phyloP scores from a whole-genome alignment of 345 rosid species.

The Melaleuca alternifolia region DNA sequence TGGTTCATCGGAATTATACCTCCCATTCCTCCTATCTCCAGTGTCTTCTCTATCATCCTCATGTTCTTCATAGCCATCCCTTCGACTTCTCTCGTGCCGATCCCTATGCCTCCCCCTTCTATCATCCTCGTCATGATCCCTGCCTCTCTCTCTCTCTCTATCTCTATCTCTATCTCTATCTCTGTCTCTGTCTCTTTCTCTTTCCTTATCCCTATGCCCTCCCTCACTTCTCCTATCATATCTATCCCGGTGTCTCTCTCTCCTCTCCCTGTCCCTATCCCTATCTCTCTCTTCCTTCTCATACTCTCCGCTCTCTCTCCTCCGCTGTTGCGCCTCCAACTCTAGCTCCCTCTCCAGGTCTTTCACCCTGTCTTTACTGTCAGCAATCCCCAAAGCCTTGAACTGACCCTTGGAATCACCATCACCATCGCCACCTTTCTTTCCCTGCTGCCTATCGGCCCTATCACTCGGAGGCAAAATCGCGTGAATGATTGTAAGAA shows the following conservation, averaged over 20 bases:
- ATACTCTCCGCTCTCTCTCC: neutral
- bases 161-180: neutral
- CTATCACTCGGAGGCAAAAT: slow-evolving; percentile 58
- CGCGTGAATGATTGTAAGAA: slow-evolving; percentile 70
- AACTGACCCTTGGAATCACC: slow-evolving; percentile 31
- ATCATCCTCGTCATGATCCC: slow-evolving; percentile 13
- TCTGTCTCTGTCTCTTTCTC: neutral
- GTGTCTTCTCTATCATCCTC: slow-evolving; percentile 2
- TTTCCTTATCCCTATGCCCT: slow-evolving; percentile 1
- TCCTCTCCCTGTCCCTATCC: slow-evolving; percentile 9
- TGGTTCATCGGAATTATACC: slow-evolving; percentile 30
- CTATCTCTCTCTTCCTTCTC: neutral
- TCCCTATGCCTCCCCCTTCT: slow-evolving; percentile 17
- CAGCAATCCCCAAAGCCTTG: slow-evolving; percentile 58
- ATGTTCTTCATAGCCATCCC: slow-evolving; percentile 9
- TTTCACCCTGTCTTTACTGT: slow-evolving; percentile 58
- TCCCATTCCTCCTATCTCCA: slow-evolving; percentile 6
- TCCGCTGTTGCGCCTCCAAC: slow-evolving; percentile 31
- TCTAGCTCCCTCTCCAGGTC: slow-evolving; percentile 58
- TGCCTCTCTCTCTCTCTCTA: slow-evolving; percentile 16
- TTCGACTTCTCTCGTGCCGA: slow-evolving; percentile 15
- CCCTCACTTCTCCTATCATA: slow-evolving; percentile 1
- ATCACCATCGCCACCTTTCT: slow-evolving; percentile 15
- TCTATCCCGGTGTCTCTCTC: slow-evolving; percentile 6
- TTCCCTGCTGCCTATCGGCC: slow-evolving; percentile 20